Evolutionary conservation across 768 basidiomycete genomes (phyloP).

Genomic region (Boletellus sp.): DNA sequence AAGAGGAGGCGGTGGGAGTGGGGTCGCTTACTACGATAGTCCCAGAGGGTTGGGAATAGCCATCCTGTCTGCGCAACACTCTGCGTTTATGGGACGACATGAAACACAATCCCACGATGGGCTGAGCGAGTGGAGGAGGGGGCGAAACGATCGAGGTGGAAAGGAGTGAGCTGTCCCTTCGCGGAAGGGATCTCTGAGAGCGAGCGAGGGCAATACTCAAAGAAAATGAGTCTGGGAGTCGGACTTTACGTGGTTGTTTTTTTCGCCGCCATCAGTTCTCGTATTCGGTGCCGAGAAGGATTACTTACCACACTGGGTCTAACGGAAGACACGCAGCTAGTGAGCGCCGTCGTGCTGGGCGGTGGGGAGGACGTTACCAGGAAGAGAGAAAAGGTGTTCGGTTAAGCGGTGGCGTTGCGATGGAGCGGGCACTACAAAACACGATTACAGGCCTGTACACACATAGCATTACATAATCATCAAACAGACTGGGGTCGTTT

Average conservation of each 20-base stretch:
- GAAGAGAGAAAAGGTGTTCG: background rate
- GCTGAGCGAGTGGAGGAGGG: constrained; percentile 3
- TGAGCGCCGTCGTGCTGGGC: constrained; percentile 7
- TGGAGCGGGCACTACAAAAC: no score
- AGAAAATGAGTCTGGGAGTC: constrained; percentile 2
- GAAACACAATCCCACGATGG: background rate
- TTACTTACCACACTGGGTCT: constrained; percentile 12
- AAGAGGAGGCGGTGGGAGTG: constrained; percentile 23
- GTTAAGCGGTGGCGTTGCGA: constrained; percentile 14
- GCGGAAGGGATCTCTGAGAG: constrained; percentile 21
- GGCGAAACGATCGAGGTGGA: constrained; percentile 7
- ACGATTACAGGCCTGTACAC: no score
- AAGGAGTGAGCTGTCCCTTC: constrained; percentile 23
- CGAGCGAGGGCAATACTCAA: background rate
- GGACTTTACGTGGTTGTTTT: constrained; percentile 7
- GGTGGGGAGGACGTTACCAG: background rate
- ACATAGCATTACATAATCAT: background rate
- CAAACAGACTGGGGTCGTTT: background rate
- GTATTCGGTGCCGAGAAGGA: background rate
- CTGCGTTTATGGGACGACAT: constrained; percentile 18
- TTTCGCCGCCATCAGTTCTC: constrained; percentile 22
- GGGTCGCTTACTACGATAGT: constrained; percentile 24
- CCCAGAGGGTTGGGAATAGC: constrained; percentile 16
- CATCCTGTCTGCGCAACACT: constrained; percentile 14
- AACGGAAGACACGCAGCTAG: background rate